Percentiles rank a stretch among this genome's conserved stretches.
Conservation (phyloP, 2,329 filamentous ascomycete species). For the Neonectria faginata region DNA sequence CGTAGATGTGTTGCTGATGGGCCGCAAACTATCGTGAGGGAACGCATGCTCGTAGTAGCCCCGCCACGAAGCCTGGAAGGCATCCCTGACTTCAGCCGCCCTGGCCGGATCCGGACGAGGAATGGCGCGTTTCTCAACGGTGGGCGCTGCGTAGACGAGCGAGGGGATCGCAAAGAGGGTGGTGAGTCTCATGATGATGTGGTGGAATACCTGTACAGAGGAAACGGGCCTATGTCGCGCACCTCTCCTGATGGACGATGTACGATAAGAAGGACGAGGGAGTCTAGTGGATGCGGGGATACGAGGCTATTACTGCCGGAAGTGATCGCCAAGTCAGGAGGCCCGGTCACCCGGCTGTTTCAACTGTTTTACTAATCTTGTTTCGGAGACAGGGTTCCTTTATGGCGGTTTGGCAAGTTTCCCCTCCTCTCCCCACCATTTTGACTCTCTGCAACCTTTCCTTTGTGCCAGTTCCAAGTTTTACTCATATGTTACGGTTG, state of each 20-base stretch:
- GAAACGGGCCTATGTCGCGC: background rate
- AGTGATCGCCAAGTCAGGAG: background rate
- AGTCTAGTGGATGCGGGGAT: background rate
- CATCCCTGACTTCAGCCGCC: conserved; percentile 72
- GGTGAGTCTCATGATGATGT: conserved; percentile 17
- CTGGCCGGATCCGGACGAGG: conserved; percentile 53
- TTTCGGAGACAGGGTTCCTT: background rate
- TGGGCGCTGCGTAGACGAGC: background rate
- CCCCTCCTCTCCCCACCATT: background rate
- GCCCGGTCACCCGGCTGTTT: background rate
- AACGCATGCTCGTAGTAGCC: conserved; percentile 81
- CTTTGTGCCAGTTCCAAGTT: background rate
- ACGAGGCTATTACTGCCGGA: background rate
- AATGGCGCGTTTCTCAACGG: background rate
- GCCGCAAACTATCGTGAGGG: conserved; percentile 79
- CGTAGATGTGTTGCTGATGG: conserved; percentile 71
- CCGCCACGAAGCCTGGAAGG: conserved; percentile 77
- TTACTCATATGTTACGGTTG: background rate
- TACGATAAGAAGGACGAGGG: background rate
- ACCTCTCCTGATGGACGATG: background rate
- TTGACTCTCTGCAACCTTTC: background rate
- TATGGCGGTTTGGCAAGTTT: background rate
- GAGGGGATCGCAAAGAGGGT: conserved; percentile 10
- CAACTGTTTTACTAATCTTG: background rate
- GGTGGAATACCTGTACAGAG: background rate